Conservation (phyloP, 257 asterid species). For the Penstemon barbatus region DNA sequence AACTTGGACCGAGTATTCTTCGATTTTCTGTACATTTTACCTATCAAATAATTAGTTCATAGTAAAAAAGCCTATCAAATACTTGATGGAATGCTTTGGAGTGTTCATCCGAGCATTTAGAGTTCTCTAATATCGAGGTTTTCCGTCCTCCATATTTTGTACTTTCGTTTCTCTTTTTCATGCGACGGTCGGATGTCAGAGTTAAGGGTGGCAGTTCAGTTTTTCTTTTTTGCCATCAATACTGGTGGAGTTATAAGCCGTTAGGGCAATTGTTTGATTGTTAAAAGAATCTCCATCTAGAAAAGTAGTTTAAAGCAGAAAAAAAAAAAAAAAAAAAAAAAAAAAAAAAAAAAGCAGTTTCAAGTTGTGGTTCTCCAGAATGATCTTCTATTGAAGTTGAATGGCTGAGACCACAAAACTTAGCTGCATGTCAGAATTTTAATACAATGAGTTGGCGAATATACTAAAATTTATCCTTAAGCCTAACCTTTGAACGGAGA, state of each 20-base stretch:
- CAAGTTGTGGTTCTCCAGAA: not conserved
- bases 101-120: not conserved
- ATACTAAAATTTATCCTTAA: no score
- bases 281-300: not conserved
- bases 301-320: not conserved
- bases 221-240: no score
- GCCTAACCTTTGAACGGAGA: no score
- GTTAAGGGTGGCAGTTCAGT: no score
- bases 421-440: no score
- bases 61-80: not conserved
- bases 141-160: not conserved
- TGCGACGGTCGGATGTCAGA: not conserved
- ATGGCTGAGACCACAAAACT: no score
- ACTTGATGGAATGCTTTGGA: not conserved
- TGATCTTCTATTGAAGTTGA: no score
- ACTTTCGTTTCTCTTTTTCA: not conserved
- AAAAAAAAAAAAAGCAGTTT: not conserved
- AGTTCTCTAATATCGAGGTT: not conserved
- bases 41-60: not conserved
- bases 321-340: not conserved
- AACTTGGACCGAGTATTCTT: not conserved
- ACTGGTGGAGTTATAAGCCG: not conserved
- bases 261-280: conserved; percentile 9
- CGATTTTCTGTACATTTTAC: not conserved
- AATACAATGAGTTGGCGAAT: no score